Evolutionary conservation across 768 basidiomycete species (phyloP).

Genomic region (Amanita thiersii): DNA sequence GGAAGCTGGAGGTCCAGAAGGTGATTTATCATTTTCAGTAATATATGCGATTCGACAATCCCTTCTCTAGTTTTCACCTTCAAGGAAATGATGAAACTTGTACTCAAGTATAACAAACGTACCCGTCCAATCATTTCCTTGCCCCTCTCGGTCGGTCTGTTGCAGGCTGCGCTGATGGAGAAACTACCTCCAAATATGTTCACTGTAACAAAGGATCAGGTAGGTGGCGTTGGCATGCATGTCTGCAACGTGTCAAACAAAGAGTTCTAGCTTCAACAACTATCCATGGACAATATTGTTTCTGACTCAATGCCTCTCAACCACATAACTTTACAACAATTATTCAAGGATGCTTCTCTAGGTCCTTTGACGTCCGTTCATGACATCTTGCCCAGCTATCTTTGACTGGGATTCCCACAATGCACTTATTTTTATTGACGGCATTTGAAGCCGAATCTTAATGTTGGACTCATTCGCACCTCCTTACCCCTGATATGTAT

Average conservation of each 20-base stretch:
- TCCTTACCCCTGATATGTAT: too few species aligned
- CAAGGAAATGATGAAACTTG: slow-evolving; percentile 55
- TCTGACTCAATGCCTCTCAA: slow-evolving; percentile 20
- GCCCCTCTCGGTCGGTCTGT: slow-evolving; percentile 51
- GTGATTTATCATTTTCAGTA: slow-evolving; percentile 12
- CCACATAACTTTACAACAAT: slow-evolving; percentile 25
- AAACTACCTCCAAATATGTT: slow-evolving; percentile 55
- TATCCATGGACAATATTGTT: slow-evolving; percentile 52
- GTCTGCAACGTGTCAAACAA: not conserved
- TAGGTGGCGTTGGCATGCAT: slow-evolving; percentile 20
- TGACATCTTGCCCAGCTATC: slow-evolving; percentile 49
- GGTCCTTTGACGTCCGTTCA: slow-evolving; percentile 38
- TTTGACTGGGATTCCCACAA: slow-evolving; percentile 12
- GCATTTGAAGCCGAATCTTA: too few species aligned
- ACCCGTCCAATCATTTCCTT: slow-evolving; percentile 52
- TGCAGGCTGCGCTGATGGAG: slow-evolving; percentile 63
- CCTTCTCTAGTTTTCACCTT: slow-evolving; percentile 51
- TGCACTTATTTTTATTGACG: too few species aligned
- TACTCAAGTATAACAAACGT: slow-evolving; percentile 45
- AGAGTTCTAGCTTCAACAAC: slow-evolving; percentile 46
- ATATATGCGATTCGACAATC: not conserved
- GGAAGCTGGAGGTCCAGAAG: slow-evolving; percentile 31
- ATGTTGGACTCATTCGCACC: too few species aligned
- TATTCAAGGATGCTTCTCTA: slow-evolving; percentile 28
- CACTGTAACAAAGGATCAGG: slow-evolving; percentile 66